phyloP scores from a whole-genome alignment of 2,329 filamentous ascomycete genomes.

The Aspergillus sp. region DNA sequence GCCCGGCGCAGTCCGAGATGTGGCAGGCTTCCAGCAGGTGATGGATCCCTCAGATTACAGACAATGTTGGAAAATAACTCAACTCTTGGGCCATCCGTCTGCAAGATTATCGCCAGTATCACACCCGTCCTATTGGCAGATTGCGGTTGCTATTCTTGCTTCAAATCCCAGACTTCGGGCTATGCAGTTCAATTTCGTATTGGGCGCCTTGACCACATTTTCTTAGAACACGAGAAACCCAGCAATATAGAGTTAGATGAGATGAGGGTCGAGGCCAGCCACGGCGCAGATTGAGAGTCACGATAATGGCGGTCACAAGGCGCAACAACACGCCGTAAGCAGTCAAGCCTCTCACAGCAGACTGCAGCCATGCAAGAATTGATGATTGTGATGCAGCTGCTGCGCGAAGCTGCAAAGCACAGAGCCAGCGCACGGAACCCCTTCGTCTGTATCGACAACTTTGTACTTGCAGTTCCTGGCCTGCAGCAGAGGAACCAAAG shows the following conservation, averaged over 20 bases:
- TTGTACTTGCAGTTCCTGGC: not conserved
- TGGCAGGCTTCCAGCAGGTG: not conserved
- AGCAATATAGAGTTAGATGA: not conserved
- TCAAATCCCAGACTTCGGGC: not conserved
- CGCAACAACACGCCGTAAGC: not conserved
- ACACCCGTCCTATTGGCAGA: not conserved
- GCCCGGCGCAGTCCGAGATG: not conserved
- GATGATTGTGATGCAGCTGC: not conserved
- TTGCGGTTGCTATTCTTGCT: not conserved
- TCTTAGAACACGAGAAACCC: not conserved
- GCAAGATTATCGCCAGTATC: not conserved
- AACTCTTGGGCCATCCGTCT: not conserved
- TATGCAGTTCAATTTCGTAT: not conserved
- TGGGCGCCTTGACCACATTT: not conserved
- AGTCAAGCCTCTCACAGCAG: not conserved
- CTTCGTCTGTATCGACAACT: too few relatives aligned
- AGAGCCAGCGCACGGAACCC: not conserved
- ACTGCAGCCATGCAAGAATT: not conserved
- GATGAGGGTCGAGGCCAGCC: not conserved
- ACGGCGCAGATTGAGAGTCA: not conserved
- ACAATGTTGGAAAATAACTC: not conserved
- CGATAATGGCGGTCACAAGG: not conserved
- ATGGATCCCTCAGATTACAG: not conserved
- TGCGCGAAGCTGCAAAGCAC: slow-evolving; percentile 1
- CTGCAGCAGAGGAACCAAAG: not conserved